Evolutionary conservation across 441 rosid genomes (phyloP).

Genomic region (Biscutella laevigata): DNA sequence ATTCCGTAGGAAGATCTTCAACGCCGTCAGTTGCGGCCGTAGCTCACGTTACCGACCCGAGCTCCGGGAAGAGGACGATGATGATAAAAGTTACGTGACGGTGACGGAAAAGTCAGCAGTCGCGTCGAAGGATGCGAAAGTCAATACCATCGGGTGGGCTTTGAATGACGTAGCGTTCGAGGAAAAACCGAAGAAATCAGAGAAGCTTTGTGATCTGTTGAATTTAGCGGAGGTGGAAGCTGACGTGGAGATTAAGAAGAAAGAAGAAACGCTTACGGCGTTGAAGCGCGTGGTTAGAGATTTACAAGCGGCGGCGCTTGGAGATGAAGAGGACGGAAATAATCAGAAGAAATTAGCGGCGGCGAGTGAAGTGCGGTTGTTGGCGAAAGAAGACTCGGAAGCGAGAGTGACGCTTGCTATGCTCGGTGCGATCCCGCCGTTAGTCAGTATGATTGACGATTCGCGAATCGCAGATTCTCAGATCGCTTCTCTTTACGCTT

Average conservation of each 20-base stretch:
- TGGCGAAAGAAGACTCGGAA: constrained; percentile 64
- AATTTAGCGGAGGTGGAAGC: constrained; percentile 60
- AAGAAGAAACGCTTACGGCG: constrained; percentile 60
- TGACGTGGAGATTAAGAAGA: constrained; percentile 48
- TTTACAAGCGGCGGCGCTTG: constrained; percentile 36
- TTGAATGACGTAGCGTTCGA: constrained; percentile 12
- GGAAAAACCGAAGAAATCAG: constrained; percentile 37
- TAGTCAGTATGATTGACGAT: constrained; percentile 75
- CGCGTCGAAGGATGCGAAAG: constrained; percentile 1
- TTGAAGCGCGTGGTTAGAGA: constrained; percentile 53
- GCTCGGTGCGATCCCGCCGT: constrained; percentile 88
- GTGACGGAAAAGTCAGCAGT: constrained; percentile 12
- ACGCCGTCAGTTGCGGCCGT: constrained; percentile 76
- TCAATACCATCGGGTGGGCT: constrained; percentile 21
- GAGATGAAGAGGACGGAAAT: constrained; percentile 17
- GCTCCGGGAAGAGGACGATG: constrained; percentile 23
- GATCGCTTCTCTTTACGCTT: constrained; percentile 71
- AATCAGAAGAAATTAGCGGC: constrained; percentile 34
- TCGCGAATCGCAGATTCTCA: constrained; percentile 33
- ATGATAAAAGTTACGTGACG: constrained; percentile 12
- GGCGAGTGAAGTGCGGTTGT: constrained; percentile 52
- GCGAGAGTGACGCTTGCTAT: constrained; percentile 69
- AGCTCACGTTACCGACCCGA: constrained; percentile 47
- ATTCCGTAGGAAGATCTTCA: constrained; percentile 58
- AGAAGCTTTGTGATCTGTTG: constrained; percentile 74